phyloP scores from a whole-genome alignment of 2,329 filamentous ascomycete species.

The Xylariaceae sp. region DNA sequence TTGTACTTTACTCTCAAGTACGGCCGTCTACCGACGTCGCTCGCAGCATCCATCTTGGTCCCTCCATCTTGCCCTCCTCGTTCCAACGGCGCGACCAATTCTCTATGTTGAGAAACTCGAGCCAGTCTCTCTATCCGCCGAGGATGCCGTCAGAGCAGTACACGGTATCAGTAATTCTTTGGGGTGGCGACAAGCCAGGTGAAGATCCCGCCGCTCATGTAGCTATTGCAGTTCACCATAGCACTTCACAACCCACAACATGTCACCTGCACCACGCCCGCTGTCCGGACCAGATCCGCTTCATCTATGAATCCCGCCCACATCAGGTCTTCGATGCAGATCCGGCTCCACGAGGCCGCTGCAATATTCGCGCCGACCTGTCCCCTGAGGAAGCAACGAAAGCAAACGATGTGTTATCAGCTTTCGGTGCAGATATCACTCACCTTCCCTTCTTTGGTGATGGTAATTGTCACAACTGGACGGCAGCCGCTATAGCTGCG shows the following conservation, averaged over 20 bases:
- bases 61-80: no score
- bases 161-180: constrained; percentile 6
- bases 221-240: neutral
- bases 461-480: constrained; percentile 6
- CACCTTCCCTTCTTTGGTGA: constrained; percentile 2
- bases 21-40: no score
- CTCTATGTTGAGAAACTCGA: no score
- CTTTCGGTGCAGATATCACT: neutral
- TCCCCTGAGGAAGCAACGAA: neutral
- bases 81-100: no score
- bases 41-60: no score
- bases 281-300: constrained; percentile 1
- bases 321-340: constrained; percentile 1
- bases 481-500: neutral
- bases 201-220: constrained; percentile 2
- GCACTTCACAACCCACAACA: neutral
- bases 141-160: neutral
- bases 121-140: no score
- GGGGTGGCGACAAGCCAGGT: constrained; percentile 6
- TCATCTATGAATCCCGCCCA: constrained; percentile 3
- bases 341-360: constrained; percentile 3
- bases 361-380: constrained; percentile 1
- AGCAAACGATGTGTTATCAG: neutral
- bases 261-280: constrained; percentile 7
- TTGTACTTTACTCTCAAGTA: no score